Conservation (phyloP, 2,329 filamentous ascomycete genomes). For the Phaeophleospora eucalypticola region DNA sequence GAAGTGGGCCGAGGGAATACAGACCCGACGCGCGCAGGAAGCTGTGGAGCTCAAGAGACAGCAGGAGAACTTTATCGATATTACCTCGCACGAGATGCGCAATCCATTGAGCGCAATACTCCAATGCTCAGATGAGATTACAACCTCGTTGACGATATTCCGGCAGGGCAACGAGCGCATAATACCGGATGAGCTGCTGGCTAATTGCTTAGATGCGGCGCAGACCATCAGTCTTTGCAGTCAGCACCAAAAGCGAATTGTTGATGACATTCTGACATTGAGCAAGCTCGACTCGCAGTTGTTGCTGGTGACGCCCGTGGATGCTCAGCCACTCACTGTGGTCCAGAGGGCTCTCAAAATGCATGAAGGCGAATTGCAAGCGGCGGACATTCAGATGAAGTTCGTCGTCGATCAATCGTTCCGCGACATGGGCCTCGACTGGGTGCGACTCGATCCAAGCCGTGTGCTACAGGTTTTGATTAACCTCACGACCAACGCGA, state of each 20-base stretch:
- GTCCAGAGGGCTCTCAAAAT: constrained; percentile 68
- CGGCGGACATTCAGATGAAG: constrained; percentile 62
- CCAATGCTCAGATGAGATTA: constrained; percentile 73
- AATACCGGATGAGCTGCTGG: constrained; percentile 44
- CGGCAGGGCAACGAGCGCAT: constrained; percentile 40
- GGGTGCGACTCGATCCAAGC: constrained; percentile 69
- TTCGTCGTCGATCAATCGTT: constrained; percentile 63
- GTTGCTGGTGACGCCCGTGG: constrained; percentile 66
- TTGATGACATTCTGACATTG: constrained; percentile 70
- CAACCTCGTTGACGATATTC: constrained; percentile 45
- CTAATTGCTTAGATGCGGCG: constrained; percentile 65
- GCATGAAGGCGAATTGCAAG: constrained; percentile 71
- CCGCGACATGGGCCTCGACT: constrained; percentile 55
- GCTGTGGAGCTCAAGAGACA: constrained; percentile 76
- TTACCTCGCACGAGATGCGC: constrained; percentile 49
- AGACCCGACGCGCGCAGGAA: constrained; percentile 72
- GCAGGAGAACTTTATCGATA: constrained; percentile 49
- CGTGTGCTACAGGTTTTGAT: constrained; percentile 74
- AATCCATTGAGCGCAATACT: constrained; percentile 72
- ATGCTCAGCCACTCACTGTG: constrained; percentile 63
- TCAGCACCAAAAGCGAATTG: constrained; percentile 73
- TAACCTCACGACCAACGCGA: constrained; percentile 62
- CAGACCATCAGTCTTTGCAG: constrained; percentile 75
- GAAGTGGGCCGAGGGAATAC: constrained; percentile 78
- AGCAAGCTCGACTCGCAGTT: constrained; percentile 74